Base-by-base conservation (phyloP, 2,329 filamentous ascomycete species). In the Penicillium paneum region DNA sequence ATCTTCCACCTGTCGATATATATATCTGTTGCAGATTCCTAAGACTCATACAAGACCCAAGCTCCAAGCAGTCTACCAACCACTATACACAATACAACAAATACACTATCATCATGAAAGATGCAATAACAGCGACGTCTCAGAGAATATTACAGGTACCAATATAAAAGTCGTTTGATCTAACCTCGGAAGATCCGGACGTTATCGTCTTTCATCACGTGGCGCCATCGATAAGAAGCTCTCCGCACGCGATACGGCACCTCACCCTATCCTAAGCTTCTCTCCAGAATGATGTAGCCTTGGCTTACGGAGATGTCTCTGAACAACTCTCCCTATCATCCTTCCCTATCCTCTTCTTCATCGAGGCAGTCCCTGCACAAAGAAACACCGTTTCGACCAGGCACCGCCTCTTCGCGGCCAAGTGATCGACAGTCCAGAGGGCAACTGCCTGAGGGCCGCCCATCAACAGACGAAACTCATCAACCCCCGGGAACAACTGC, bases 281-380 rank as follows among this genome's bases (percentile, higher is more conserved):
- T 35, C 49, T 56, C 43, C 35, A 43, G 50, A 45, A 67, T 55
- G 54, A 72, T 72, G 70, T 71, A 73, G 66, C 57, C 44, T 52
- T 29, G 41, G 50, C 39, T 47, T 52, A 60, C 56, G 59, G 65
- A 65, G 47, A 74, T 74, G 72, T 73, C 72, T 66, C 58, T 71
- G 51, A 62, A 66, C 45, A 63, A 62, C 19, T 52, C 56, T 11
- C 59, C 59, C 24, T 31, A 47, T 24, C 49, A 53, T 10, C 34
- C 49, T 29, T 39, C 62, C 15, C 53, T 65, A 17, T 67, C 71
- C 17, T 66, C 69, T 8, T 68, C 69, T 3, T 63, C 68, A n/a
- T 66, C 67, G 34, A 64, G 61, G 21, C 68, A 70, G 28, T 61
- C 64, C 35, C 35, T 62, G 40, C 60, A 62, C 10, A 40, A 51